These are phyloP conservation scores for Candida tibetensis DNA, from an alignment of 805 yeast species.

Conservation along the genomic window DNA sequence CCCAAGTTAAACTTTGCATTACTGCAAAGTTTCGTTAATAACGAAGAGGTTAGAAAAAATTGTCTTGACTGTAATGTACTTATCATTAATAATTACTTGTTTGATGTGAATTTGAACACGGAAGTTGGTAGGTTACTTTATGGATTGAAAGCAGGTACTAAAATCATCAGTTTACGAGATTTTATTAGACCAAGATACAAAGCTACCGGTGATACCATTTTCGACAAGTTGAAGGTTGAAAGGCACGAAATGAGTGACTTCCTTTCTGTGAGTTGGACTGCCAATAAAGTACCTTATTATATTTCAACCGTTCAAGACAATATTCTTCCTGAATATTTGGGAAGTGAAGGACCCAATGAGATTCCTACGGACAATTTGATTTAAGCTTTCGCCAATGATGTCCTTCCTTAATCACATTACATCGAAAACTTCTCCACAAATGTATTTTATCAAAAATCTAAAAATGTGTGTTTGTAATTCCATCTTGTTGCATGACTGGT, in stretches of 20 bases:
- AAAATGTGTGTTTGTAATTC: too few species aligned
- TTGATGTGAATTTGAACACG: constrained; percentile 70
- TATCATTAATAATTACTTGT: constrained; percentile 78
- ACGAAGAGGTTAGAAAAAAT: constrained; percentile 50
- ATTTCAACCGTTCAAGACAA: constrained; percentile 61
- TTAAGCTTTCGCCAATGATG: too few species aligned
- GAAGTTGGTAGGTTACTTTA: constrained; percentile 63
- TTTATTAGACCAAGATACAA: constrained; percentile 75
- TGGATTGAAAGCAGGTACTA: constrained; percentile 68
- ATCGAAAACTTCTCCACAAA: too few species aligned
- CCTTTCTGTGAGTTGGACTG: constrained; percentile 87
- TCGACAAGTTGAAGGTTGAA: constrained; percentile 64
- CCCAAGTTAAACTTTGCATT: constrained; percentile 59
- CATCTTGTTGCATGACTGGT: too few species aligned
- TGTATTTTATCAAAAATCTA: too few species aligned
- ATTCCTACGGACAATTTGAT: too few species aligned
- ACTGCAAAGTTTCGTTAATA: constrained; percentile 69
- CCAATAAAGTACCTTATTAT: constrained; percentile 75
- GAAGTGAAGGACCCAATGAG: constrained; percentile 2
- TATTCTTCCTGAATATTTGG: constrained; percentile 34
- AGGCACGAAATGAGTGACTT: constrained; percentile 58
- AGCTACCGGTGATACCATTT: constrained; percentile 54
- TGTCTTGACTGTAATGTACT: constrained; percentile 67
- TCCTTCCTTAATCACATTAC: too few species aligned
- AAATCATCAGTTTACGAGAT: constrained; percentile 74